Base-by-base conservation (phyloP, 352 stramenopile genomes). In the Globisporangium parvum region DNA sequence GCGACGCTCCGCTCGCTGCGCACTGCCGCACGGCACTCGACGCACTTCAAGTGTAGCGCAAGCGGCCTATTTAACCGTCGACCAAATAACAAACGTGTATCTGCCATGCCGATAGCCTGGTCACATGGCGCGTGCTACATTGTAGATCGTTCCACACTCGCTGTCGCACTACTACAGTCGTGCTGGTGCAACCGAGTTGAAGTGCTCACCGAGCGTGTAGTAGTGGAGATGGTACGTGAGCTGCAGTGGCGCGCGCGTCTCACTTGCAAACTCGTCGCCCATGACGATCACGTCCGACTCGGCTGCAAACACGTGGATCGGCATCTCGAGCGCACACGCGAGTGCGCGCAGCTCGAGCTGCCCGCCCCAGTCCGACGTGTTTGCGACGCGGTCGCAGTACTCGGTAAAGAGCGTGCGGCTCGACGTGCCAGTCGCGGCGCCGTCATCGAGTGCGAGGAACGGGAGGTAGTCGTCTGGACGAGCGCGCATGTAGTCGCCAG, bases 181-280 rank as follows among this genome's bases (percentile, higher is more conserved):
- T 53, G 26, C 18, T 17, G 63, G 40, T 45, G 45, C 64, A 31
- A 99, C 91, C 39, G 93, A 98, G 85, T 99, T 99, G 71, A 99
- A 99, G 74, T 99, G 97, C 65, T 98, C 96, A n/a, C 97, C 97
- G 37, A 99, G 82, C 37, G 96, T 90, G 80, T 98, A 99, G 73
- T 98, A 99, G 73, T 99, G 91, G 57, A 97, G 69, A 70, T 99
- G 97, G 56, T 91, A 95, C 21, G 94, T 97, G 51, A 99, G 66
- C 55, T 91, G 75, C 46, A 99, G 84, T 8, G 88, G 78, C 54
- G 87, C 70, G 12, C 66, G 54, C 4, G 9, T 24, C 18, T 80
- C 71, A 23, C 80, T 71, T 10, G 61, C 55, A 50, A 88, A 90
- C 47, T 97, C 90, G 35, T 76, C 75, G 37, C 94, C 91, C 84